Evolutionary conservation across 2,329 filamentous ascomycete genomes (phyloP).

Genomic region (Pseudopithomyces maydicus): DNA sequence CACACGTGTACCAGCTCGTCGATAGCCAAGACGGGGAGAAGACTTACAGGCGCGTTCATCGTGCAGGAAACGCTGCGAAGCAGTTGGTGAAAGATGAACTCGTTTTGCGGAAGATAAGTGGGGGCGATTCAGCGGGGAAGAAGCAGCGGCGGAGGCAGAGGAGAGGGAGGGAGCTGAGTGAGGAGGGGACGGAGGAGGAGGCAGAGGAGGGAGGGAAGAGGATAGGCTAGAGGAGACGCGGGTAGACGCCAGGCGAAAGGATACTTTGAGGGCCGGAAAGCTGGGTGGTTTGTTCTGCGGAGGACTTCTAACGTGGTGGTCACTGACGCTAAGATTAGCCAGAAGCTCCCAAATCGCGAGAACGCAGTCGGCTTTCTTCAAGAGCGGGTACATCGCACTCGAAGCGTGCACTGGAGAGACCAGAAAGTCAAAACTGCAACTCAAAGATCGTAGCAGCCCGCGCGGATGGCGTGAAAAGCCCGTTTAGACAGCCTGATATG

Average conservation of each 20-base stretch:
- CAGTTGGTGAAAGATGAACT: not conserved
- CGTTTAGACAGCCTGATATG: conserved; percentile 1
- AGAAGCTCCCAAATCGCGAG: too few species aligned
- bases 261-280: too few species aligned
- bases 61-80: not conserved
- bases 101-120: conserved; percentile 2
- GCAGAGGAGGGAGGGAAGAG: not conserved
- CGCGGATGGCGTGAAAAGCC: not conserved
- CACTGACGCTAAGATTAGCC: too few species aligned
- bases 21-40: not conserved
- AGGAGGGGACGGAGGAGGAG: not conserved
- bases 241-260: too few species aligned
- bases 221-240: not conserved
- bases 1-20: not conserved
- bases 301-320: too few species aligned
- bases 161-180: not conserved
- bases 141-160: not conserved
- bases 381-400: not conserved
- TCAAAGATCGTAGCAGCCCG: not conserved
- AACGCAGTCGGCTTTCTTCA: too few species aligned
- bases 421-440: not conserved
- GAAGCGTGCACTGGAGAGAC: not conserved
- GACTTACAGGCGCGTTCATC: not conserved
- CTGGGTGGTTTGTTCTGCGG: too few species aligned
- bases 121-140: too few species aligned